phyloP scores from a whole-genome alignment of 495 filamentous ascomycete species.

The Apodospora peruviana region DNA sequence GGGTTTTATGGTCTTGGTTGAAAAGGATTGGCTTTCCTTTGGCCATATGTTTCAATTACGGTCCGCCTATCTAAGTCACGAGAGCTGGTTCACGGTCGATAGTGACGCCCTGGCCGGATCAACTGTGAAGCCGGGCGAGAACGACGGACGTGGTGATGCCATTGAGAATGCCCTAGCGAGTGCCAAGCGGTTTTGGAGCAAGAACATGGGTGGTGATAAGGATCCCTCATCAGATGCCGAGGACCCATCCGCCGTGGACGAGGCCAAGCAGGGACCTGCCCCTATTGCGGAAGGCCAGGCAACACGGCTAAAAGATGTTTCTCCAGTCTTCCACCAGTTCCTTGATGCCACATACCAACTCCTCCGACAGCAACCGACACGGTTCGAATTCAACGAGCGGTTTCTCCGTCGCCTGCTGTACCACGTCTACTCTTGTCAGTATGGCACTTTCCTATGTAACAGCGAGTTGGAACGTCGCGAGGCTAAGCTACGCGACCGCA shows the following conservation, averaged over 20 bases:
- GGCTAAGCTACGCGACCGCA: conserved; percentile 61
- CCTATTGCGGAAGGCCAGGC: conserved; percentile 33
- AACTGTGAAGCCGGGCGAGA: conserved; percentile 48
- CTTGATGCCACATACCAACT: conserved; percentile 93
- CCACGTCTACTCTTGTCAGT: conserved; percentile 94
- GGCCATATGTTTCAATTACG: conserved; percentile 95
- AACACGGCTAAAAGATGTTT: conserved; percentile 71
- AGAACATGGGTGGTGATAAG: conserved; percentile 63
- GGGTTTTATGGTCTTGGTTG: conserved; percentile 89
- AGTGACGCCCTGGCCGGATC: conserved; percentile 56
- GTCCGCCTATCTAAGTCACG: conserved; percentile 76
- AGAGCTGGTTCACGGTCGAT: conserved; percentile 93
- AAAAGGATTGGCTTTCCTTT: conserved; percentile 98
- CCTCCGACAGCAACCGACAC: conserved; percentile 75
- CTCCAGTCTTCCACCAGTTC: conserved; percentile 98
- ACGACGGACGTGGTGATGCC: conserved; percentile 60
- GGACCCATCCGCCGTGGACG: conserved; percentile 48
- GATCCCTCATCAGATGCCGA: conserved; percentile 50
- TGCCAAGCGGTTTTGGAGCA: conserved; percentile 85
- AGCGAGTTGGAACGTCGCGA: conserved; percentile 85
- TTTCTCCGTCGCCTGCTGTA: conserved; percentile 88
- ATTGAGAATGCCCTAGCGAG: conserved; percentile 82
- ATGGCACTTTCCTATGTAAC: conserved; percentile 94
- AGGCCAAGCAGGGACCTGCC: conserved; percentile 20
- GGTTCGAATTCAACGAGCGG: conserved; percentile 96